Percentiles rank a stretch among this genome's conserved stretches.
phyloP scores from a whole-genome alignment of 1,284 basidiomycete species.

The Rhodofomes roseus region DNA sequence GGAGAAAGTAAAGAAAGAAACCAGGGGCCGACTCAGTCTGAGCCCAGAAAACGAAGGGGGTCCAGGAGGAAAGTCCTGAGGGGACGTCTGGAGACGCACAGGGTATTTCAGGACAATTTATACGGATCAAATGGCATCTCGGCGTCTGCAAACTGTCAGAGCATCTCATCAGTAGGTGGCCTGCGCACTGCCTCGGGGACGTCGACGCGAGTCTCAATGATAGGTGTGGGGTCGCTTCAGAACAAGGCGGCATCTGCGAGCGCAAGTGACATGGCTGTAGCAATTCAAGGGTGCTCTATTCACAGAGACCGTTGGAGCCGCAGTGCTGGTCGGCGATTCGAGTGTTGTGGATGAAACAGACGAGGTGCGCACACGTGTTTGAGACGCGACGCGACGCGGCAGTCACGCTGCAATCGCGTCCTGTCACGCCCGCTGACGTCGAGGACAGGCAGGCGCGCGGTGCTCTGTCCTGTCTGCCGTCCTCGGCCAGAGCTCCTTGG shows the following conservation, averaged over 20 bases:
- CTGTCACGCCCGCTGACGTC: slow-evolving; percentile 7
- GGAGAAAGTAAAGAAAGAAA: slow-evolving; percentile 16
- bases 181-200: slow-evolving; percentile 16
- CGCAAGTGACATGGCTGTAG: not conserved
- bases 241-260: not conserved
- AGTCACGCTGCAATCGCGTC: not conserved
- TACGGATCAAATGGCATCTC: slow-evolving; percentile 5
- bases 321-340: not conserved
- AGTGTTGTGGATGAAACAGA: not conserved
- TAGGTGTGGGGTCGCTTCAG: not conserved
- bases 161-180: slow-evolving; percentile 14
- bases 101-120: slow-evolving; percentile 14
- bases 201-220: slow-evolving; percentile 11
- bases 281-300: not conserved
- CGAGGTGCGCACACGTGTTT: not conserved
- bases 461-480: not conserved
- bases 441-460: not conserved
- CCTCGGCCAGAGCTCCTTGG: not conserved
- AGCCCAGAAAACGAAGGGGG: slow-evolving; percentile 20
- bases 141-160: slow-evolving; percentile 12
- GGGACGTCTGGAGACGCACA: not conserved
- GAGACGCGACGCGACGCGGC: not conserved
- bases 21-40: slow-evolving; percentile 30
- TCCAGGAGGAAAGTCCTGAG: not conserved
- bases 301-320: not conserved